Evolutionary conservation across 495 filamentous ascomycete genomes (phyloP).

Genomic region (Daldinia concentrica): DNA sequence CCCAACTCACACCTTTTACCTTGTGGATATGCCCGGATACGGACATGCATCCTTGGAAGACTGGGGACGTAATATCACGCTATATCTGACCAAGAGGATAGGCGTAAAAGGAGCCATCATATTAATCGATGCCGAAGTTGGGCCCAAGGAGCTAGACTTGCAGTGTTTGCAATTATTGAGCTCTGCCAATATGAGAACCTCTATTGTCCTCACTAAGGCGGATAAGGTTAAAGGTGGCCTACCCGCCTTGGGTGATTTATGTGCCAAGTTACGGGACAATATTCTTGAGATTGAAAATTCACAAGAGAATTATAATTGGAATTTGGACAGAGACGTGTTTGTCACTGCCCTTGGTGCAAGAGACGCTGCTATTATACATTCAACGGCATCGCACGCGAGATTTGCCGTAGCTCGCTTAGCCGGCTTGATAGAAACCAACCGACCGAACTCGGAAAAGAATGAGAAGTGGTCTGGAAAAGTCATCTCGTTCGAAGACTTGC

Average conservation of each 20-base stretch:
- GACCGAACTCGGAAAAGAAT: slow-evolving; percentile 26
- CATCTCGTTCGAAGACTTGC: slow-evolving; percentile 44
- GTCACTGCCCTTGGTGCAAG: slow-evolving; percentile 57
- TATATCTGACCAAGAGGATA: slow-evolving; percentile 76
- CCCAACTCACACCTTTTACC: slow-evolving; percentile 64
- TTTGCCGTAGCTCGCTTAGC: slow-evolving; percentile 54
- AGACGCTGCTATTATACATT: slow-evolving; percentile 34
- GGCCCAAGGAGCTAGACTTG: slow-evolving; percentile 78
- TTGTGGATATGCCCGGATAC: slow-evolving; percentile 96
- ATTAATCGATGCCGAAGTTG: slow-evolving; percentile 81
- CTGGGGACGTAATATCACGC: slow-evolving; percentile 88
- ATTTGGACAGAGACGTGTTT: slow-evolving; percentile 59
- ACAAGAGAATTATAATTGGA: slow-evolving; percentile 49
- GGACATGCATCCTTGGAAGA: slow-evolving; percentile 76
- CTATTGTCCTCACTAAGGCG: slow-evolving; percentile 85
- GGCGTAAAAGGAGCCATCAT: slow-evolving; percentile 85
- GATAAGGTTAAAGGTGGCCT: slow-evolving; percentile 61
- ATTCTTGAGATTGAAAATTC: slow-evolving; percentile 48
- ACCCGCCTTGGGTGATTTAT: slow-evolving; percentile 49
- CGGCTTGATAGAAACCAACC: slow-evolving; percentile 47
- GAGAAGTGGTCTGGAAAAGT: slow-evolving; percentile 41
- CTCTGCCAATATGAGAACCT: slow-evolving; percentile 69
- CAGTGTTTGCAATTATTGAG: slow-evolving; percentile 72
- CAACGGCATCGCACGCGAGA: slow-evolving; percentile 47
- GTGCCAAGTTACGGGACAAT: slow-evolving; percentile 49